These are phyloP conservation scores for Grosmannia huntii DNA, from an alignment of 2,329 filamentous ascomycete species.

Conservation along the genomic window DNA sequence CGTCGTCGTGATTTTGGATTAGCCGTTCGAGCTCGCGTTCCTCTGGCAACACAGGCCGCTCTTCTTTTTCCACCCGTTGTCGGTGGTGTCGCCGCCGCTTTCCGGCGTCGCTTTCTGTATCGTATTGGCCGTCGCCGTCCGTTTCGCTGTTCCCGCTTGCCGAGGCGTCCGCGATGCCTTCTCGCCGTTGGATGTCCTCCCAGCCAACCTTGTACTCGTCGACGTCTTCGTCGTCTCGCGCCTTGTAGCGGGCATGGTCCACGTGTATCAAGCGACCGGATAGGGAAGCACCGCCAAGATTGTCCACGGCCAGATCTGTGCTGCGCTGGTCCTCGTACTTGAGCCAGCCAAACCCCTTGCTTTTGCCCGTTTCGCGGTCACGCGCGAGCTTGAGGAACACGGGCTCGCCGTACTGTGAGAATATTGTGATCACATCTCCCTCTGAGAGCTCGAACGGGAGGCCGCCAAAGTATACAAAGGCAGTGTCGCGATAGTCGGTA, in stretches of 20 bases:
- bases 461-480: conserved; percentile 91
- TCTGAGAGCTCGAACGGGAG: conserved; percentile 87
- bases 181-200: conserved; percentile 44
- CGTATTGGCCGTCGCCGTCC: conserved; percentile 20
- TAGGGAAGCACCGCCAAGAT: conserved; percentile 76
- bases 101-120: conserved; percentile 25
- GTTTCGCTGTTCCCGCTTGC: conserved; percentile 24
- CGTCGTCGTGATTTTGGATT: conserved; percentile 74
- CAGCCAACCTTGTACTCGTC: conserved; percentile 46
- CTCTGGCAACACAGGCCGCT: conserved; percentile 59
- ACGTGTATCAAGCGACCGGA: conserved; percentile 71
- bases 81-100: conserved; percentile 14
- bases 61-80: conserved; percentile 16
- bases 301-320: conserved; percentile 91
- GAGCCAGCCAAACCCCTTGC: conserved; percentile 85
- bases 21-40: conserved; percentile 67
- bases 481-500: conserved; percentile 88
- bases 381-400: conserved; percentile 84
- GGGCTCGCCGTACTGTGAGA: conserved; percentile 93
- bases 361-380: conserved; percentile 94
- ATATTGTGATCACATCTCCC: conserved; percentile 91
- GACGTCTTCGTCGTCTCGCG: conserved; percentile 62
- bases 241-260: conserved; percentile 87
- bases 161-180: conserved; percentile 28
- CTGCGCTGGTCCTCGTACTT: conserved; percentile 98